Conservation (phyloP, 805 yeast species). For the Lipomyces lipofer region DNA sequence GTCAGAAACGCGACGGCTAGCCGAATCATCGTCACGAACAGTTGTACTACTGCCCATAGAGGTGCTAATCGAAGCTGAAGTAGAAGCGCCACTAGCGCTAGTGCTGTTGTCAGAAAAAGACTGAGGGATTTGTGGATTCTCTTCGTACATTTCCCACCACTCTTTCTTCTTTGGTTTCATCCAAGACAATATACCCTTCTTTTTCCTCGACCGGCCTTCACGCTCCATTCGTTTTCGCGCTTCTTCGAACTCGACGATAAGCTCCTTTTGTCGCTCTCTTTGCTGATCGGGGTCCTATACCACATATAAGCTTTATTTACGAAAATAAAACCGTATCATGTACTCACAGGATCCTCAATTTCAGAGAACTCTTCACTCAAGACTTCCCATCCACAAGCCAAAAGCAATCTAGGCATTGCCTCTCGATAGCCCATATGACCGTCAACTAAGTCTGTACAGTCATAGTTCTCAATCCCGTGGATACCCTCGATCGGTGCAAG, state of each 20-base stretch:
- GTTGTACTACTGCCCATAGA: not conserved
- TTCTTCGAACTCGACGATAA: constrained; percentile 82
- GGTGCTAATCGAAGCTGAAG: not conserved
- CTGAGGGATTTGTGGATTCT: constrained; percentile 9
- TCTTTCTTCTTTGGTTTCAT: constrained; percentile 52
- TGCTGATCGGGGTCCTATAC: constrained; percentile 70
- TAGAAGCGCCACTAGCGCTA: not conserved
- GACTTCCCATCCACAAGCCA: constrained; percentile 72
- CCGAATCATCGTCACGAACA: not conserved
- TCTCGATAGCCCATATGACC: constrained; percentile 98
- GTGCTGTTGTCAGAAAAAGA: too few relatives aligned
- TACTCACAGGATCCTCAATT: constrained; percentile 73
- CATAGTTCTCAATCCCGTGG: constrained; percentile 75
- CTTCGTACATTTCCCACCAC: constrained; percentile 55
- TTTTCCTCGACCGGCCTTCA: constrained; percentile 35
- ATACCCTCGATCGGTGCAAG: constrained; percentile 67
- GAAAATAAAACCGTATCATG: not conserved
- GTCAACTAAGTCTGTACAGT: constrained; percentile 81
- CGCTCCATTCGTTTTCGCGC: constrained; percentile 61
- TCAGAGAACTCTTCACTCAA: constrained; percentile 89
- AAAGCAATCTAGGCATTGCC: constrained; percentile 81
- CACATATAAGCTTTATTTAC: not conserved
- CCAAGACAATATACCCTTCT: constrained; percentile 45
- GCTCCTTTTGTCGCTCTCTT: constrained; percentile 72
- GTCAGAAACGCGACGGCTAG: not conserved